Evolutionary conservation across 2,329 filamentous ascomycete species (phyloP).

Genomic region (Penicillium frequentans): DNA sequence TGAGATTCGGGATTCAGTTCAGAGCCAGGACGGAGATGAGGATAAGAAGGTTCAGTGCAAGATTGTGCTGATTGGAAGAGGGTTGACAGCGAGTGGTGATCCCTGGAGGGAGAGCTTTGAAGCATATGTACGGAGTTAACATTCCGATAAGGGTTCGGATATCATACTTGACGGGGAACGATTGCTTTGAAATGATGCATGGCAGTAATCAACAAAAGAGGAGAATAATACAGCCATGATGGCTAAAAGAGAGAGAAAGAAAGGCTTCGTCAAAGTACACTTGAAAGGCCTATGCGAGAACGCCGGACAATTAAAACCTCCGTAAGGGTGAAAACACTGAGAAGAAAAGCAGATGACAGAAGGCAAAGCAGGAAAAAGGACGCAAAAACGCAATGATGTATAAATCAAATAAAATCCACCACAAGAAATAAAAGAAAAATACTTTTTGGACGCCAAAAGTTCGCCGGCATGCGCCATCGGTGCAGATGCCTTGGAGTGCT

Average conservation of each 20-base stretch:
- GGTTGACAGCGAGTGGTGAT: conserved; percentile 34
- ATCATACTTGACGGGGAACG: neutral
- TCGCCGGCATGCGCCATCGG: conserved; percentile 22
- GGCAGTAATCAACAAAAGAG: neutral
- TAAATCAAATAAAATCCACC: conserved; percentile 8
- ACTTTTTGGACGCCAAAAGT: conserved; percentile 28
- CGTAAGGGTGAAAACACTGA: neutral
- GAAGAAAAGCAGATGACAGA: neutral
- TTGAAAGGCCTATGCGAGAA: neutral
- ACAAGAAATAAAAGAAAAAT: conserved; percentile 16
- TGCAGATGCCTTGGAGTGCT: conserved; percentile 20
- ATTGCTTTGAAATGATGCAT: neutral
- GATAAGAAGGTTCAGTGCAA: conserved; percentile 35
- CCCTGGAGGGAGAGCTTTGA: conserved; percentile 39
- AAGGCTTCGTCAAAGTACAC: neutral
- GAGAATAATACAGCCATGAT: conserved; percentile 6
- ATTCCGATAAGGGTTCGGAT: neutral
- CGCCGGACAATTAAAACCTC: conserved; percentile 3
- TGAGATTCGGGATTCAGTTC: conserved; percentile 71
- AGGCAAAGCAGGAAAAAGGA: conserved; percentile 3
- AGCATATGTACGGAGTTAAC: conserved; percentile 20
- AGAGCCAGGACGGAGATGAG: conserved; percentile 17
- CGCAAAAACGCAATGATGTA: conserved; percentile 14
- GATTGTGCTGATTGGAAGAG: conserved; percentile 50
- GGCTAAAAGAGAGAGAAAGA: neutral